These are phyloP conservation scores for Colletotrichum sp. DNA, from an alignment of 2,329 filamentous ascomycete genomes.

Conservation along the genomic window DNA sequence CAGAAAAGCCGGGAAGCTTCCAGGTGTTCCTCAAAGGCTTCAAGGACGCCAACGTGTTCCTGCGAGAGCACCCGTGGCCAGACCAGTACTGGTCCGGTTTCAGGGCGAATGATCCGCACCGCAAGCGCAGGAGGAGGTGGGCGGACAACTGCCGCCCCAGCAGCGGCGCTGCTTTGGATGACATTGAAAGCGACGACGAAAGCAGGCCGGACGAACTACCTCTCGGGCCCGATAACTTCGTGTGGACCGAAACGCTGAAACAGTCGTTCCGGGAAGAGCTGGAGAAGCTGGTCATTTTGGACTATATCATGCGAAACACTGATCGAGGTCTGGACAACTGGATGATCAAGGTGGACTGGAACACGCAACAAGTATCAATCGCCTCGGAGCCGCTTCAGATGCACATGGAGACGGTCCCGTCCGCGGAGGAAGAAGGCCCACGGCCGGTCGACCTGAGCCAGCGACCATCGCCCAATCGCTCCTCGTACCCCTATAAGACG, in stretches of 20 bases:
- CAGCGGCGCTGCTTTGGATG: conserved; percentile 32
- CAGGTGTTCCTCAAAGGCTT: conserved; percentile 97
- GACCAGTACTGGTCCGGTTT: conserved; percentile 81
- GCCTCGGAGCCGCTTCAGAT: conserved; percentile 79
- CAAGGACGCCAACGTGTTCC: conserved; percentile 95
- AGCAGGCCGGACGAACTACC: conserved; percentile 39
- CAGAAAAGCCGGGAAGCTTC: conserved; percentile 92
- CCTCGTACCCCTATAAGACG: conserved; percentile 72
- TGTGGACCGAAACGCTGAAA: conserved; percentile 88
- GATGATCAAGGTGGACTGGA: conserved; percentile 98
- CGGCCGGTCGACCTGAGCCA: conserved; percentile 64
- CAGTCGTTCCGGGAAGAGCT: conserved; percentile 93
- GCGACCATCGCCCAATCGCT: conserved; percentile 41
- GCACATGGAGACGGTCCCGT: conserved; percentile 59
- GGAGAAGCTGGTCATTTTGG: conserved; percentile 94
- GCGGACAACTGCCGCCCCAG: conserved; percentile 23
- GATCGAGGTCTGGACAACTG: conserved; percentile 97
- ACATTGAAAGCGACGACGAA: conserved; percentile 58
- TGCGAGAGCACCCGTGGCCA: conserved; percentile 95
- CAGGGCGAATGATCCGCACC: conserved; percentile 69
- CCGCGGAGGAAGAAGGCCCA: conserved; percentile 55
- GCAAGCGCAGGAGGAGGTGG: conserved; percentile 66
- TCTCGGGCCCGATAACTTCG: conserved; percentile 63
- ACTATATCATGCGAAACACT: conserved; percentile 99
- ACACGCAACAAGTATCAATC: conserved; percentile 82